A percentile compares a stretch with the other conserved stretches of the same genome.
phyloP scores from a whole-genome alignment of 2,329 filamentous ascomycete species.

The Fusarium hostae region DNA sequence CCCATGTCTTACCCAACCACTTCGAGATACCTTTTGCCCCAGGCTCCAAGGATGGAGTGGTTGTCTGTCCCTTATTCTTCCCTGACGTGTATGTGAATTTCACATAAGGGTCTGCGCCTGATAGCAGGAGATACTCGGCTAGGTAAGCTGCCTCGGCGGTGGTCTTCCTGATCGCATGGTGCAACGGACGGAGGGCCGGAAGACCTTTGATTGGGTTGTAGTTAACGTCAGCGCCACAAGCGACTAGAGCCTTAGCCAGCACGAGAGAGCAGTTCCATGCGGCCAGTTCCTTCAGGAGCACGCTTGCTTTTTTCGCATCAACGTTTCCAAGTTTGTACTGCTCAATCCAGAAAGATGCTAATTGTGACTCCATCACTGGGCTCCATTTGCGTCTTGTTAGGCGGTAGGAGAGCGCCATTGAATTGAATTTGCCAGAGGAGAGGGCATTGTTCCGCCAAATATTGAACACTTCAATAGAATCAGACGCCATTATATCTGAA shows the following conservation, averaged over 20 bases:
- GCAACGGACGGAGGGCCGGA: accelerated
- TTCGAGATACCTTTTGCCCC: background rate
- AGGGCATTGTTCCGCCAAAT: background rate
- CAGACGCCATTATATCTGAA: background rate
- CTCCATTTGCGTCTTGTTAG: background rate
- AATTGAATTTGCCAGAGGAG: background rate
- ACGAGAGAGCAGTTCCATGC: background rate
- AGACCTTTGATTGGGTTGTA: accelerated
- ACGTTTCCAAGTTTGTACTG: accelerated
- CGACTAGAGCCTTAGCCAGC: background rate
- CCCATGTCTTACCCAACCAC: background rate
- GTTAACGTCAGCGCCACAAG: background rate
- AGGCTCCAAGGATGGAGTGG: background rate
- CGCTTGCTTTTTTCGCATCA: accelerated
- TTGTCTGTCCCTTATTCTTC: accelerated
- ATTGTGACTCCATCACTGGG: accelerated
- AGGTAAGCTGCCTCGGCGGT: background rate
- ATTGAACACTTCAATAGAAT: background rate
- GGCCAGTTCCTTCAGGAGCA: accelerated
- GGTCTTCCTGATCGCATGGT: accelerated
- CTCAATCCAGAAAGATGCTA: background rate
- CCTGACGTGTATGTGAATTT: accelerated
- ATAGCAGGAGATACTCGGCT: background rate
- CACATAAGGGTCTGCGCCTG: background rate
- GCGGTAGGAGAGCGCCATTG: accelerated